Evolutionary conservation across 2,329 filamentous ascomycete species (phyloP), one percentile per base, ranked within the genome.

Genomic region (Colletotrichum viniferum): DNA sequence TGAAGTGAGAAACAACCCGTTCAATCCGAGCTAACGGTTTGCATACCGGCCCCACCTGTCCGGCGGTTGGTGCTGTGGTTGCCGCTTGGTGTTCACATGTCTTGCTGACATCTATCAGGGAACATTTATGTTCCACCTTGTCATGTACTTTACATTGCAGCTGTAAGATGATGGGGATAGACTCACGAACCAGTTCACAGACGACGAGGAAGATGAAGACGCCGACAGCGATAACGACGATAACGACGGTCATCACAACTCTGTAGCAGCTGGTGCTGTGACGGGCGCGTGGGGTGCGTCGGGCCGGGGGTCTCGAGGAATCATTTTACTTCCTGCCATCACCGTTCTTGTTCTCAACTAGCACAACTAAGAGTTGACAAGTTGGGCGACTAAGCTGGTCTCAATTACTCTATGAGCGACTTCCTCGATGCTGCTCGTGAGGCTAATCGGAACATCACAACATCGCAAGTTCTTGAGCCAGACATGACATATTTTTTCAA

Each of bases 141-240:
- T 38, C 14, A 4, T 38, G 36, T 10, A 10, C 2, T 10, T n/a
- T 10, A 43, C 12, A 13, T 48, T 12, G 38, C 1, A n/a, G 38
- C 9, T 48, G 18, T 48, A 1, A 2, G 21, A 62, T 61, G 67
- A 66, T 7, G 65, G 74, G 6, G 65, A 74, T 43, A 77, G 84
- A 58, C 82, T 87, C 36, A 85, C 87, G 18, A 86, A 90, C 60
- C 90, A 90, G 21, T 84, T 93, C 79, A 89, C 90, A 76, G 90
- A 92, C 34, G 90, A 89, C 69, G 89, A 91, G 62, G 87, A 83
- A 12, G 81, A 84, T 6, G 86, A 86, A 8, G 84, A 87, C 16
- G 86, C 87, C 26, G 84, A 86, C 21, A 82, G 90, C 83, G 91
- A 90, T 60, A 89, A 92, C 16, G 88, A 91, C 55, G 89, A 84